Evolutionary conservation across 345 rosid genomes (phyloP), one percentile per base, ranked within the genome.

Genomic region (Sapria himalayana): DNA sequence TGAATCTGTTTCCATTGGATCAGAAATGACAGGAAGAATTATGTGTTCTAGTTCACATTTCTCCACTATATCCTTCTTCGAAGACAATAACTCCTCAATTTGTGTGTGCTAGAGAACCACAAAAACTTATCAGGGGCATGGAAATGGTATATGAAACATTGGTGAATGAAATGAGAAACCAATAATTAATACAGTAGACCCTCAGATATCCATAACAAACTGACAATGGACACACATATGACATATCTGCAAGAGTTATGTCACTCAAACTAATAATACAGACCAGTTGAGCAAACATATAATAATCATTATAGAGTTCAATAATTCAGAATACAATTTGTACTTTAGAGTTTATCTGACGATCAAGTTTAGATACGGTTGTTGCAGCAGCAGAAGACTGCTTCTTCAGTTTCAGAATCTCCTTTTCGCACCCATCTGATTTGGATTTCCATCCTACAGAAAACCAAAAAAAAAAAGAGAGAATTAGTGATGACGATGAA

Each of bases 321-420:
- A n/a, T n/a, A n/a, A n/a, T n/a, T n/a, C n/a, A n/a, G n/a, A n/a
- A n/a, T n/a, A n/a, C n/a, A n/a, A n/a, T n/a, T n/a, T n/a, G n/a
- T n/a, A 82, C 98, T 94, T 82, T 79, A 6, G 76, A 64, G 57
- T 69, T 61, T 53, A 89, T 72, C 60, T 64, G 80, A 44, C 98
- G 91, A 55, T 49, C 74, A 60, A 72, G 69, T 66, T 79, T 89
- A 34, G 84, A 64, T 53, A 89, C 48, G 69, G 54, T 71, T 50
- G 93, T 89, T 35, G 82, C 58, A 41, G 85, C 81, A 34, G 60
- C 72, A 48, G 94, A 89, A 57, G 72, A 73, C 60, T 69, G 65
- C 65, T 82, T 89, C 66, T 71, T 77, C 94, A 80, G 76, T 33
- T 89, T 78, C 58, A 70, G 78, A 50, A 82, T 68, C 56, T 82